Evolutionary conservation across 129 eudicot species (phyloP), one percentile per base, ranked within the genome.

Genomic region (Heracleum sosnowskyi): DNA sequence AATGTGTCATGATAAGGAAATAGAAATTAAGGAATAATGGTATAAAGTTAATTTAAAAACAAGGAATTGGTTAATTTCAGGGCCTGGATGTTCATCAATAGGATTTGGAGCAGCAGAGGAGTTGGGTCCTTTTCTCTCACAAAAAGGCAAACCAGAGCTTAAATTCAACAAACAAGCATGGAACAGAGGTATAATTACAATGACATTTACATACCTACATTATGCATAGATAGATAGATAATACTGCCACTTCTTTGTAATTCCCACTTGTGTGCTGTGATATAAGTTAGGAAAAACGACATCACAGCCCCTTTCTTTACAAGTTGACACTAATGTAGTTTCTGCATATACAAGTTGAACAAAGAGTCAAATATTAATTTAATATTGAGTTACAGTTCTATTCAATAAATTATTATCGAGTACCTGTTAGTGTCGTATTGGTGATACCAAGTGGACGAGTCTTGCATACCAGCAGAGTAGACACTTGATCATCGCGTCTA

Each of bases 11-110:
- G 64, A 55, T 24, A 55, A 31, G 31, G 15, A 7, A 24, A 1
- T 55, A n/a, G 64, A 55, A 55, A 20, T 24, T 55, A 57, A 57
- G 66, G 66, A 57, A 57, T n/a, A n/a, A 57, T n/a, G 13, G 16
- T n/a, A 57, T 24, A 57, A 57, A 57, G 66, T 57, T n/a, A n/a
- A n/a, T n/a, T 9, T 57, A 57, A 57, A 57, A 57, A n/a, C 16
- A 10, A 40, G 31, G 22, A 73, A 13, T 42, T 35, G 34, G 33
- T 11, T 7, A n/a, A 4, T 35, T 42, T 13, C 94, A 93, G 98
- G 98, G 29, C 98, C 98, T 17, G 98, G 98, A 49, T 93, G 98
- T 84, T 93, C 98, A 13, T 93, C 98, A 7, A 81, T 93, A 72
- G 98, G 97, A 33, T 91, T 24, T 42, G 98, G 98, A n/a, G 89